Percentiles rank a stretch among this genome's conserved stretches.
phyloP scores from a whole-genome alignment of 345 rosid genomes.

The Corchorus capsularis region DNA sequence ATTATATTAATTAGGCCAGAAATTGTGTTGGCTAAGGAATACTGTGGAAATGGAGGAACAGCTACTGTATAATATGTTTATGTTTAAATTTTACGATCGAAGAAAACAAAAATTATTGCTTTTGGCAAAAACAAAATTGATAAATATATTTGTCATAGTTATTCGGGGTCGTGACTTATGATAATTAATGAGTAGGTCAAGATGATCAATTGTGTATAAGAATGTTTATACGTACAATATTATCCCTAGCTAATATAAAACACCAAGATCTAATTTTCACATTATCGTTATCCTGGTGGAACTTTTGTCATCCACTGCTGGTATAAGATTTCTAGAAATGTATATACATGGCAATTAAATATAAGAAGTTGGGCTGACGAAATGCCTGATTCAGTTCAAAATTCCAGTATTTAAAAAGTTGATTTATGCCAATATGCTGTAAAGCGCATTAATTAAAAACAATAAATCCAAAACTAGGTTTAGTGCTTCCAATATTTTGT shows the following conservation, averaged over 20 bases:
- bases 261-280: too few relatives aligned
- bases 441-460: slow-evolving; percentile 33
- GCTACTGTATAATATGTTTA: background rate
- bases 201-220: too few relatives aligned
- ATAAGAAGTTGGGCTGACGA: background rate
- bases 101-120: background rate
- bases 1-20: background rate
- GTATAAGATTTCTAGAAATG: slow-evolving; percentile 1
- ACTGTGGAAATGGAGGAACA: background rate
- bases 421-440: slow-evolving; percentile 28
- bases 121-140: too few relatives aligned
- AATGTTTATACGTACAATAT: too few relatives aligned
- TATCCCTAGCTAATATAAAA: too few relatives aligned
- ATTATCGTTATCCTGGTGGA: background rate
- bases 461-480: slow-evolving; percentile 32
- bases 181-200: too few relatives aligned
- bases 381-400: slow-evolving; percentile 20
- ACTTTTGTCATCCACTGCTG: slow-evolving; percentile 33
- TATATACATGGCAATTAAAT: background rate
- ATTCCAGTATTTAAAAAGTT: slow-evolving; percentile 21
- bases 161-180: too few relatives aligned
- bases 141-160: too few relatives aligned
- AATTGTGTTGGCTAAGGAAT: background rate
- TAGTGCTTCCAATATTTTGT: slow-evolving; percentile 40
- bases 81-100: background rate